Evolutionary conservation across 2,329 filamentous ascomycete genomes (phyloP).

Genomic region (Talaromyces albobiverticillius): DNA sequence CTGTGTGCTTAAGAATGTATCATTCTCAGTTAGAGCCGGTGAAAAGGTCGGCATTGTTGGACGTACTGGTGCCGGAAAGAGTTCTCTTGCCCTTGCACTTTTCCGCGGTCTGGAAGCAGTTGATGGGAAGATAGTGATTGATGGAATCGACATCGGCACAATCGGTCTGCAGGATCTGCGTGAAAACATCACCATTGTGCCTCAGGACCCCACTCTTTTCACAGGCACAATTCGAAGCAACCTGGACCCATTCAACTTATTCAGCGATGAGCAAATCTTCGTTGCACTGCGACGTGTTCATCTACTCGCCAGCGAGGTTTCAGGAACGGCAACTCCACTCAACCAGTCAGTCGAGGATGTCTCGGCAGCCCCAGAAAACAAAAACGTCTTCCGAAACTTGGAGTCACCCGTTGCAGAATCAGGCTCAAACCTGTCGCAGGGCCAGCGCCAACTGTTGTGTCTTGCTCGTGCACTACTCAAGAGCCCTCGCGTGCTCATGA

Average conservation of each 20-base stretch:
- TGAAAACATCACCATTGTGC: slow-evolving; percentile 93
- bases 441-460: slow-evolving; percentile 90
- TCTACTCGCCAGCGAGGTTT: slow-evolving; percentile 58
- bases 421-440: slow-evolving; percentile 90
- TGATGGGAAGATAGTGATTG: slow-evolving; percentile 82
- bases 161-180: slow-evolving; percentile 94
- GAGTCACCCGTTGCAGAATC: slow-evolving; percentile 82
- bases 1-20: slow-evolving; percentile 77
- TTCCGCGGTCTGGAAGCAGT: slow-evolving; percentile 94
- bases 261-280: slow-evolving; percentile 89
- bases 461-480: slow-evolving; percentile 91
- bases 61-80: slow-evolving; percentile 93
- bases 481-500: slow-evolving; percentile 87
- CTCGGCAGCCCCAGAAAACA: slow-evolving; percentile 62
- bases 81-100: slow-evolving; percentile 84
- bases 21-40: slow-evolving; percentile 77
- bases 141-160: slow-evolving; percentile 81
- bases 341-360: slow-evolving; percentile 21
- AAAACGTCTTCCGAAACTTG: slow-evolving; percentile 90
- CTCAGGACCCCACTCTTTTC: slow-evolving; percentile 90
- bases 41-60: slow-evolving; percentile 97
- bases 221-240: slow-evolving; percentile 89
- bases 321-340: slow-evolving; percentile 35
- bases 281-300: slow-evolving; percentile 83
- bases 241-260: slow-evolving; percentile 84